Conservation (phyloP, 1,284 basidiomycete genomes). For the Cystobasidiaceae sp. region DNA sequence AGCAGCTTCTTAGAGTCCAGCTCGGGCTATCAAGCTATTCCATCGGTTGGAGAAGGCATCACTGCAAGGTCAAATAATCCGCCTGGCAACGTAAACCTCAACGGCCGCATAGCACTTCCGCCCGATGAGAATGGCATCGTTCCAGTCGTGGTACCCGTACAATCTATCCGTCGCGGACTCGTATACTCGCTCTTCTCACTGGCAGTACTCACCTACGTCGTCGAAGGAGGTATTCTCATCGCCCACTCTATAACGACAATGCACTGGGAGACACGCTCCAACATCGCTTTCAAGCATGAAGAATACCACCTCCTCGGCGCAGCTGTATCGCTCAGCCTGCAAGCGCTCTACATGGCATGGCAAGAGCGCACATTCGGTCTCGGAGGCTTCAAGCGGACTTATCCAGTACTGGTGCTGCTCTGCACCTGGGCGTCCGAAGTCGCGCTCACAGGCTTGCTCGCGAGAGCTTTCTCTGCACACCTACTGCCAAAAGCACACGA, state of each 20-base stretch:
- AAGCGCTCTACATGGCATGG: conserved; percentile 23
- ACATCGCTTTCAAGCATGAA: not conserved
- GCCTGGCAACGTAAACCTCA: not conserved
- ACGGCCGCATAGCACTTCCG: conserved; percentile 5
- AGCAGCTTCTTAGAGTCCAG: conserved; percentile 8
- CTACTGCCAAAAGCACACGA: not conserved
- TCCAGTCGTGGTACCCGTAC: conserved; percentile 37
- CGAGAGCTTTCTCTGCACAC: not conserved
- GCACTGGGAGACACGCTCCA: conserved; percentile 21
- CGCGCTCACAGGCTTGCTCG: conserved; percentile 9
- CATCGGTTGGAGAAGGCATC: not conserved
- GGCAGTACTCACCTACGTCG: conserved; percentile 34
- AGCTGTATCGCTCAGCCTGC: not conserved
- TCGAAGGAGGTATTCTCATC: conserved; percentile 32
- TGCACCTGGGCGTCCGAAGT: not conserved
- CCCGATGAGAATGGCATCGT: conserved; percentile 33
- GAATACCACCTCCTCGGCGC: conserved; percentile 25
- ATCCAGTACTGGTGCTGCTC: conserved; percentile 6
- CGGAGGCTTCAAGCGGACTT: conserved; percentile 11
- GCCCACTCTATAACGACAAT: conserved; percentile 30
- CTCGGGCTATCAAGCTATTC: conserved; percentile 8
- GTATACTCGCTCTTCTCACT: conserved; percentile 35
- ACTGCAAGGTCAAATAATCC: not conserved
- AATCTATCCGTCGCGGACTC: conserved; percentile 15
- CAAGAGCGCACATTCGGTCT: conserved; percentile 14